Evolutionary conservation across 352 stramenopile genomes (phyloP), one percentile per base, ranked within the genome.

Genomic region (Phytophthora melonis): DNA sequence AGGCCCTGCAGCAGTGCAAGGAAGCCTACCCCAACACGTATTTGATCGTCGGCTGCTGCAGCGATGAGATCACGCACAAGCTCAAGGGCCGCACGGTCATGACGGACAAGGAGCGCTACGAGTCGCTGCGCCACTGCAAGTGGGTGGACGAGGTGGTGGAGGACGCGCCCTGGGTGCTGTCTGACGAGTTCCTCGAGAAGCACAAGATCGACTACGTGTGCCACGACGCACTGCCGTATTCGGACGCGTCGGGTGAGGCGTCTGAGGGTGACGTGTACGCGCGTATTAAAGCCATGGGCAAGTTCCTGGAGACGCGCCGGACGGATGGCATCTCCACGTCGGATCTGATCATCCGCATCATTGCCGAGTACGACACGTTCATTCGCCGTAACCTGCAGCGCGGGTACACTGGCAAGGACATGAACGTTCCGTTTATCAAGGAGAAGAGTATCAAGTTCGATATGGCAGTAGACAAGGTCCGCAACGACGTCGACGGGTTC

Each of bases 331-430:
- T 97, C 47, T 97, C 90, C 18, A 97, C 91, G 36, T 97, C 87
- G 27, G 91, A 97, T 56, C 79, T 98, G 32, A 98, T 98, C 72
- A 96, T 94, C 50, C 88, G 91, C 27, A 95, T 97, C 78, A 94
- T 97, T 57, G 83, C 88, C 34, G 88, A 97, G 83, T 98, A 98
- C 76, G 92, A 98, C 75, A 97, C 91, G 71, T 97, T 97, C 74
- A 97, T 98, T 68, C 83, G 90, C 34, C 88, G 93, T 53, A 97
- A 98, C 70, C 71, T 98, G 59, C 77, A 94, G 70, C 89, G 91
- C 43, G 93, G 91, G 1, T 97, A 97, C 80, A 88, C 91, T 30
- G 93, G 91, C 72, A 97, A 97, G 75, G 93, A 97, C 54, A 97
- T 98, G 91, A 98, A 98, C 63, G 91, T 97, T 52, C 87, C 88